Evolutionary conservation across 2,329 filamentous ascomycete genomes (phyloP), one percentile per base, ranked within the genome.

Genomic region (Clathrospora elynae): DNA sequence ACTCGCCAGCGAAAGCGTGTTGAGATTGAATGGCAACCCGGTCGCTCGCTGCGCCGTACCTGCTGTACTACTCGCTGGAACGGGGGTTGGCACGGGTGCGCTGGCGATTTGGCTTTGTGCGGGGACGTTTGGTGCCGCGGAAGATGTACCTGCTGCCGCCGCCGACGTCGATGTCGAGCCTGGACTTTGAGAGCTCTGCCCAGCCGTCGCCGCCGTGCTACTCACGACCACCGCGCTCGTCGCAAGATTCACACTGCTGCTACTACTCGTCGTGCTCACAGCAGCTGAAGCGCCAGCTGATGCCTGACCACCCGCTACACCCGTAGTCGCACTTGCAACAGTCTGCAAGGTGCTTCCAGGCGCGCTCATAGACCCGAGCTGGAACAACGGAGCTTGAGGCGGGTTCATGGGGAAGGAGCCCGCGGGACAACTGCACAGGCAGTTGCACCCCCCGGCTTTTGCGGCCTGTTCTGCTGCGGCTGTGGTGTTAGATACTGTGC

Each of bases 11-110:
- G 34, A 24, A 20, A 70, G 50, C 5, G 62, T 70, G 20, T 57
- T 59, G 42, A 71, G 65, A 33, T 71, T 60, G 24, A 71, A 70
- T 2, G 66, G 64, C 13, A 64, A 34, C 3, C 36, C 37, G 14
- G 57, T 59, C 19, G 54, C 36, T 42, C 52, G 42, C 44, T 52
- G 51, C 14, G 49, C 35, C 16, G 45, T 24, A 8, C 51, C 51
- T 6, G 39, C 18, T n/a, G n/a, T n/a, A 6, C 30, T 19, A 1
- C 28, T 22, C n/a, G 49, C 40, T 17, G 49, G 40, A n/a, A 48
- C 33, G 12, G 49, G 35, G 7, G 53, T 47, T 13, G 53, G 53
- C 6, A 18, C 25, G 12, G 53, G 42, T 6, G 35, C 32, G 8
- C 45, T 32, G 9, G 47, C 50, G 20, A 62, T 41, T n/a, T 65